Base-by-base conservation (phyloP, 192 early-diverging fungal genomes). In the Coemansia sp. region DNA sequence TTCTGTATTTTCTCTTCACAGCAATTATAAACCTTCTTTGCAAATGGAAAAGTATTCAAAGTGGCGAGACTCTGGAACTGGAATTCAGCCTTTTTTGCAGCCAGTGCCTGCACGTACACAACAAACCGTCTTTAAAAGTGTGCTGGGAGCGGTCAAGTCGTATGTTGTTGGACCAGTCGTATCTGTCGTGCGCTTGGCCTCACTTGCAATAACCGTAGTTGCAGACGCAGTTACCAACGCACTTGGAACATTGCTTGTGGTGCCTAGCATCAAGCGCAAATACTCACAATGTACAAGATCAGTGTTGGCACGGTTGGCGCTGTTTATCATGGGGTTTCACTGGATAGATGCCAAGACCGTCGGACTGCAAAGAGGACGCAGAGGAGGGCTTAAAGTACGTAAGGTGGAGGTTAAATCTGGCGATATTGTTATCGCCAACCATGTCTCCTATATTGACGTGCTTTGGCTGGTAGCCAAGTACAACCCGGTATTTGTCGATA, bases 1-100 rank as follows among this genome's bases (percentile, higher is more conserved):
- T 26, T 26, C 23, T 26, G 4, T 26, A 26, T 1, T 26, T 26
- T 26, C 23, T 26, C 23, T n/a, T n/a, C n/a, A n/a, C n/a, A n/a
- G n/a, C n/a, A n/a, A n/a, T n/a, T n/a, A n/a, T n/a, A n/a, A n/a
- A n/a, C n/a, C n/a, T n/a, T n/a, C n/a, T n/a, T 37, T 11, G 36
- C n/a, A 14, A 28, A 91, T 91, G 91, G 91, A 91, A 63, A 92
- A 93, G 59, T 93, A 82, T 76, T 92, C 90, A 59, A 83, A 85
- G 47, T 93, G 91, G 91, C 84, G 91, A 67, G 87, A 91, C 59
- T 62, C 83, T 42, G 87, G 90, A 31, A 93, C 90, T 5, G 91
- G 91, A n/a, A 91, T 93, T 42, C 91, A 94, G 57, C 91, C 91
- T 7, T 94, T 94, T 70, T 65, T 92, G 42, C 86, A 86, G 59